Percentiles rank a stretch among this genome's conserved stretches.
phyloP scores from a whole-genome alignment of 192 early-diverging fungal species.

The Cladochytrium replicatum region DNA sequence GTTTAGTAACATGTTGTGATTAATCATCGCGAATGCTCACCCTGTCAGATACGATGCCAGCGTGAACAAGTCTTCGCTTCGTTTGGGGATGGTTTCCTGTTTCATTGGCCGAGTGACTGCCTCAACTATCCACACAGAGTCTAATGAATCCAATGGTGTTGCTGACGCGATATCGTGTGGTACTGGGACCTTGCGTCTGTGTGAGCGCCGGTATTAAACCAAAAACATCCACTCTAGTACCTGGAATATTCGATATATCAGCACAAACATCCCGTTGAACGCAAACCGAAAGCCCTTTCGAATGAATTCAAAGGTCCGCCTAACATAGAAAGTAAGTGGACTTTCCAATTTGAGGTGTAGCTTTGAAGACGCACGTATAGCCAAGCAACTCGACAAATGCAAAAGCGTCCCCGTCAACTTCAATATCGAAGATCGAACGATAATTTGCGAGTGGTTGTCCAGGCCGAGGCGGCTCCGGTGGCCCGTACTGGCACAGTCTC shows the following conservation, averaged over 20 bases:
- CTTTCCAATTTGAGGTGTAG: neutral
- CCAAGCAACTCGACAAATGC: slow-evolving; percentile 60
- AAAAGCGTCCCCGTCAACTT: slow-evolving; percentile 54
- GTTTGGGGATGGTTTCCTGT: slow-evolving; percentile 43
- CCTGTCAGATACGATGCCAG: slow-evolving; percentile 23
- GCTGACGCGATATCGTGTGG: slow-evolving; percentile 33
- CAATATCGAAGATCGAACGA: slow-evolving; percentile 50
- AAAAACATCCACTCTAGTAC: too few relatives aligned
- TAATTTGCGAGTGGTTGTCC: slow-evolving; percentile 48
- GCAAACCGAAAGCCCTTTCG: slow-evolving; percentile 53
- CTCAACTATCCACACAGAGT: slow-evolving; percentile 51
- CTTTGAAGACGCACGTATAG: slow-evolving; percentile 40
- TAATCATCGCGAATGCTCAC: neutral
- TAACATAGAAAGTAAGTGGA: neutral
- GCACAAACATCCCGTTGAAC: slow-evolving; percentile 43
- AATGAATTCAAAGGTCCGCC: slow-evolving; percentile 52
- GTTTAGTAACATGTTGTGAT: neutral
- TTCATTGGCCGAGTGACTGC: slow-evolving; percentile 35
- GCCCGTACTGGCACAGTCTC: slow-evolving; percentile 51
- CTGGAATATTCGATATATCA: slow-evolving; percentile 49
- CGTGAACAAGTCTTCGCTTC: slow-evolving; percentile 41
- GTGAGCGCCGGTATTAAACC: too few relatives aligned
- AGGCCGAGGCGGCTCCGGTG: slow-evolving; percentile 58
- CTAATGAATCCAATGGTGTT: slow-evolving; percentile 31
- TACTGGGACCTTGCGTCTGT: too few relatives aligned